Evolutionary conservation across 768 basidiomycete species (phyloP).

Genomic region (Brasilioporus rufonigricans): DNA sequence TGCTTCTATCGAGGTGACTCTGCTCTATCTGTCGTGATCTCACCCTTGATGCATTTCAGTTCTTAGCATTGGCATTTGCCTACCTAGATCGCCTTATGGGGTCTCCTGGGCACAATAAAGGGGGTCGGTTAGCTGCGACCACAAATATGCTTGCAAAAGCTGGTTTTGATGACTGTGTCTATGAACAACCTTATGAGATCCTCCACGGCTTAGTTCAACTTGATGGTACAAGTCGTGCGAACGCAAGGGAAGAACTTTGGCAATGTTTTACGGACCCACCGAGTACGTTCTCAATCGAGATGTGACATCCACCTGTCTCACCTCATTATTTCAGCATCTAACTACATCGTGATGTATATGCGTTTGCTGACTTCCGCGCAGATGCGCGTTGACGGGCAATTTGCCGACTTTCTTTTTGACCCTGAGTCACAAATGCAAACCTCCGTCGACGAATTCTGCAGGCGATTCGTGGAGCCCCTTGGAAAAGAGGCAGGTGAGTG

Average conservation of each 20-base stretch:
- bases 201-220: constrained; percentile 49
- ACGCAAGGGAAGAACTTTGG: constrained; percentile 36
- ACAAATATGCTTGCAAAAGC: constrained; percentile 54
- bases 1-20: constrained; percentile 87
- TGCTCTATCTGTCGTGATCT: background rate
- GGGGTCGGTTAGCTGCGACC: constrained; percentile 46
- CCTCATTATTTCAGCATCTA: constrained; percentile 44
- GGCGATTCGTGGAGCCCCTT: constrained; percentile 70
- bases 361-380: constrained; percentile 82
- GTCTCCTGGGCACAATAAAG: constrained; percentile 43
- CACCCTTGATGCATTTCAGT: constrained; percentile 18
- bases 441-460: constrained; percentile 65
- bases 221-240: constrained; percentile 35
- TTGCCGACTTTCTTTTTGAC: constrained; percentile 71
- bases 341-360: constrained; percentile 76
- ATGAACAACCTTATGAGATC: constrained; percentile 73
- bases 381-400: constrained; percentile 59
- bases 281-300: constrained; percentile 34
- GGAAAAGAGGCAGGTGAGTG: constrained; percentile 72
- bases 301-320: background rate
- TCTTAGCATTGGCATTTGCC: constrained; percentile 74
- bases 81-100: constrained; percentile 72
- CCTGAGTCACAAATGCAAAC: constrained; percentile 65
- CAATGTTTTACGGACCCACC: constrained; percentile 49
- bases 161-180: constrained; percentile 67